Percentiles rank a stretch among this genome's conserved stretches.
These are phyloP conservation scores for Hebeloma cylindrosporum DNA, from an alignment of 768 basidiomycete species.

Conservation along the genomic window DNA sequence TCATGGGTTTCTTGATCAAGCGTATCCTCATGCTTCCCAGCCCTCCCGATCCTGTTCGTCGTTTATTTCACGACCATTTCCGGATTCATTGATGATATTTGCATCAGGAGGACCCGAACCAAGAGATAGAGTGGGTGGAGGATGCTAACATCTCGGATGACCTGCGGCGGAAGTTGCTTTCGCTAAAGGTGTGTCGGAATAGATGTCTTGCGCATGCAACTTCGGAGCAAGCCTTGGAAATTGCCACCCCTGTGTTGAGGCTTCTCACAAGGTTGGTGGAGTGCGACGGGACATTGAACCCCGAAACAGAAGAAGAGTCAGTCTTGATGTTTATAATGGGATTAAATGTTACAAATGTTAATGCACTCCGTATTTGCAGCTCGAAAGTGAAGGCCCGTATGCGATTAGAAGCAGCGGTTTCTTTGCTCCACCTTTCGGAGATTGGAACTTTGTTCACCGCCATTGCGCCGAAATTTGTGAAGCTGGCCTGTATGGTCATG, in stretches of 20 bases:
- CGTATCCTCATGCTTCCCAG: conserved; percentile 62
- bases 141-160: conserved; percentile 58
- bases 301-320: conserved; percentile 46
- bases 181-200: conserved; percentile 80
- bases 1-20: conserved; percentile 73
- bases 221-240: conserved; percentile 58
- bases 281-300: conserved; percentile 61
- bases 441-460: conserved; percentile 55
- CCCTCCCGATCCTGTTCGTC: conserved; percentile 45
- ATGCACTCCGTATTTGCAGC: conserved; percentile 28
- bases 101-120: conserved; percentile 40
- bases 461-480: conserved; percentile 62
- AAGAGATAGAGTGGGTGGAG: conserved; percentile 68
- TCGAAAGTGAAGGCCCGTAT: conserved; percentile 70
- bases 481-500: conserved; percentile 74
- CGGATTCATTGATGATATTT: conserved; percentile 1
- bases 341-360: conserved; percentile 1
- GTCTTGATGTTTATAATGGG: conserved; percentile 16
- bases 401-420: conserved; percentile 79
- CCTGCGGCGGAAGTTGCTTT: conserved; percentile 69
- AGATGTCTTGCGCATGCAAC: conserved; percentile 70
- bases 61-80: background rate
- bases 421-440: conserved; percentile 74
- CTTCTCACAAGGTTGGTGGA: conserved; percentile 74
- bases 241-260: conserved; percentile 73